These are phyloP conservation scores for Solanum chilense DNA, from an alignment of 257 asterid genomes.

Conservation along the genomic window DNA sequence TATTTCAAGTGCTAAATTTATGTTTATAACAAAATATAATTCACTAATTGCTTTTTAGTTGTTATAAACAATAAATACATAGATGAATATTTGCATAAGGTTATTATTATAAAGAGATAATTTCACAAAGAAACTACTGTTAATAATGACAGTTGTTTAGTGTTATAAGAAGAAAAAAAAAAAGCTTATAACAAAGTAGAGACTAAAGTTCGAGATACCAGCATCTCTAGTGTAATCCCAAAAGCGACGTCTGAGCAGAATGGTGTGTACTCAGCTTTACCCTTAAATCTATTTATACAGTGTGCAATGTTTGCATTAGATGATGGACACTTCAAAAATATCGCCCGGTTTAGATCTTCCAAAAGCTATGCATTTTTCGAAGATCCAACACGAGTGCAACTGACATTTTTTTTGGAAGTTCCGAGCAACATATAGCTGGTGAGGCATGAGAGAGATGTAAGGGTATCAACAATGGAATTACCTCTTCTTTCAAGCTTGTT, in stretches of 20 bases:
- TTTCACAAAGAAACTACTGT: background rate
- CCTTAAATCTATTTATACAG: background rate
- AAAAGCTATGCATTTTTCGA: background rate
- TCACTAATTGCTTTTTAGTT: background rate
- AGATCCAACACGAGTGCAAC: background rate
- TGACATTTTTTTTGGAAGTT: background rate
- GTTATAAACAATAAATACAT: background rate
- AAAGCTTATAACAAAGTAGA: background rate
- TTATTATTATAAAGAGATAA: background rate
- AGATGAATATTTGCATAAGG: background rate
- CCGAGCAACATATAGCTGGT: background rate
- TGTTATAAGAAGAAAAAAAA: background rate
- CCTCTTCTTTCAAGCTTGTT: background rate
- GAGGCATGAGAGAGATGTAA: background rate
- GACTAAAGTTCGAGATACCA: background rate
- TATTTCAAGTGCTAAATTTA: background rate
- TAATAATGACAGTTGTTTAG: background rate
- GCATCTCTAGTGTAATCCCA: background rate
- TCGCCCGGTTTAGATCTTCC: background rate
- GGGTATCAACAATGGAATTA: background rate
- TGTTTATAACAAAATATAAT: background rate
- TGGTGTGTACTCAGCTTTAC: background rate
- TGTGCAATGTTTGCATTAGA: background rate
- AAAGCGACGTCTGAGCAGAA: background rate
- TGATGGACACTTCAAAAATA: background rate